Evolutionary conservation across 2,329 filamentous ascomycete genomes (phyloP).

Genomic region (Pseudovirgaria hyperparasitica): DNA sequence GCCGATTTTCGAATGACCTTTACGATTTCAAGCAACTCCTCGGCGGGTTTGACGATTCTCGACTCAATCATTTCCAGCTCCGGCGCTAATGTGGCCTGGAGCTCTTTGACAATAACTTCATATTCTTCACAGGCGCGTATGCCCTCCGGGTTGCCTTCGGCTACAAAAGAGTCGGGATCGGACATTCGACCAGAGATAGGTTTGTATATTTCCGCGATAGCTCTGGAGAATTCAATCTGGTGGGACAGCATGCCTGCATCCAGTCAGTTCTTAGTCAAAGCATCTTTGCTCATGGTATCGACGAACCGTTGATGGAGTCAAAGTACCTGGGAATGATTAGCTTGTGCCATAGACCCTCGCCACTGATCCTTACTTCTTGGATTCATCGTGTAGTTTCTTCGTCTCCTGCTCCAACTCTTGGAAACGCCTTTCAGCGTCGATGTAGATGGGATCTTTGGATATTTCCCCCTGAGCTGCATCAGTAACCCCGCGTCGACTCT

Average conservation of each 20-base stretch:
- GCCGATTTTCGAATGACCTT: constrained; percentile 86
- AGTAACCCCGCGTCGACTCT: constrained; percentile 6
- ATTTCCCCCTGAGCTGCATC: constrained; percentile 53
- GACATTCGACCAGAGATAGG: constrained; percentile 93
- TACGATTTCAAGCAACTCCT: constrained; percentile 87
- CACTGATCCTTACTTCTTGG: constrained; percentile 50
- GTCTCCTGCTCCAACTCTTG: constrained; percentile 90
- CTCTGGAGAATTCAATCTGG: constrained; percentile 96
- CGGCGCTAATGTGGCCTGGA: constrained; percentile 76
- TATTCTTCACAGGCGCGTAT: constrained; percentile 96
- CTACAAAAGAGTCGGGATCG: constrained; percentile 70
- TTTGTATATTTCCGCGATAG: constrained; percentile 93
- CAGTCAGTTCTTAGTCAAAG: constrained; percentile 1
- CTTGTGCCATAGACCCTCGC: constrained; percentile 1
- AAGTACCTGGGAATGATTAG: constrained; percentile 51
- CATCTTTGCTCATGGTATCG: background rate
- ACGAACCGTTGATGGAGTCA: constrained; percentile 75
- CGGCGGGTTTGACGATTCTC: constrained; percentile 79
- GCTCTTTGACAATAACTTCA: constrained; percentile 75
- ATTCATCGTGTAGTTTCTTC: constrained; percentile 93
- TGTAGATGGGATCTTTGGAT: constrained; percentile 89
- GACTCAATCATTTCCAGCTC: constrained; percentile 97
- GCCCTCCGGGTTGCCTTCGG: constrained; percentile 82
- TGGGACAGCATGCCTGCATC: constrained; percentile 71
- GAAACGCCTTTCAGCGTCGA: constrained; percentile 88